phyloP scores from a whole-genome alignment of 139 green algal genomes.

The Bryopsis sp. region DNA sequence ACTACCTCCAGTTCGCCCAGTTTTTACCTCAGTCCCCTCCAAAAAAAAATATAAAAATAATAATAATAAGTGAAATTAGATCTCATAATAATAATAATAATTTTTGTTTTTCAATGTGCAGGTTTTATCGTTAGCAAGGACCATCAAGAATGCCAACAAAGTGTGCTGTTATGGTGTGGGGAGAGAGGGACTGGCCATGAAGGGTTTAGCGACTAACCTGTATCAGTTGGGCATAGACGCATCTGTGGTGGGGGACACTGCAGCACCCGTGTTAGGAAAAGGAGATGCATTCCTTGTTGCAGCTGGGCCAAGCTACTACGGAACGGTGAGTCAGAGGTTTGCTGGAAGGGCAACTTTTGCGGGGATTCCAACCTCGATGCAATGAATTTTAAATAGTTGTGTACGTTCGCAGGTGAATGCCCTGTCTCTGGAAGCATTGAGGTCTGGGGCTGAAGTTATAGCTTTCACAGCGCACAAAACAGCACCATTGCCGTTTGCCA shows the following conservation, averaged over 20 bases:
- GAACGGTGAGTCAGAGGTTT: not conserved
- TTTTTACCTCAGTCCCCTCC: not conserved
- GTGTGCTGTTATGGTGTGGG: constrained; percentile 18
- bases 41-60: not conserved
- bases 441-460: constrained; percentile 6
- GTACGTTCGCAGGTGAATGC: constrained; percentile 8
- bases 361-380: not conserved
- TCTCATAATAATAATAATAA: not conserved
- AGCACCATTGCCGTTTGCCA: constrained; percentile 5
- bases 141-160: constrained; percentile 11
- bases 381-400: not conserved
- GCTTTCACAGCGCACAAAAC: constrained; percentile 17
- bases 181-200: constrained; percentile 7
- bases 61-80: not conserved
- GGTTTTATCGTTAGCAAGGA: not conserved
- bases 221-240: constrained; percentile 7
- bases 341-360: not conserved
- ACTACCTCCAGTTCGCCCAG: too few species aligned
- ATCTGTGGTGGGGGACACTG: not conserved
- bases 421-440: constrained; percentile 15
- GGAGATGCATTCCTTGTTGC: constrained; percentile 12
- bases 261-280: not conserved
- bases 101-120: not conserved
- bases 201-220: constrained; percentile 9
- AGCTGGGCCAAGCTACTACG: constrained; percentile 17